Percentiles rank a stretch among this genome's conserved stretches.
Conservation (phyloP, 208 protist species). For the Porcisia deanei region DNA sequence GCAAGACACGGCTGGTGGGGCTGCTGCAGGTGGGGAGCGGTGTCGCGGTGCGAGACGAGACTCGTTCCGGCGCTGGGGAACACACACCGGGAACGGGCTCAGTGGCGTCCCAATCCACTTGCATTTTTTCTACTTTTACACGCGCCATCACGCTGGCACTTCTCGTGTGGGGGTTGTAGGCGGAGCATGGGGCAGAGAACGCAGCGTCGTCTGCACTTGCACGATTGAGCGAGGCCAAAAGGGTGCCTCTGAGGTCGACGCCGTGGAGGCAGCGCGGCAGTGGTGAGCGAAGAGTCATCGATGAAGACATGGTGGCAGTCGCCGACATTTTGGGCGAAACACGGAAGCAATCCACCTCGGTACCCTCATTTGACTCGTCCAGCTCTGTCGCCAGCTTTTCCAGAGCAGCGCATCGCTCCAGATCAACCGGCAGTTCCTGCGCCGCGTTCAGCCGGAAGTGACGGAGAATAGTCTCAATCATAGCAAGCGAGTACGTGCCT, state of each 20-base stretch:
- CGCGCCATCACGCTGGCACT: neutral
- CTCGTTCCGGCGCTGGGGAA: neutral
- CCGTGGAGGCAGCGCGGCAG: slow-evolving; percentile 17
- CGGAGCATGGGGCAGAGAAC: neutral
- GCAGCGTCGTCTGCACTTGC: neutral
- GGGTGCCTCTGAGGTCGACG: slow-evolving; percentile 17
- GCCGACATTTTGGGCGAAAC: neutral
- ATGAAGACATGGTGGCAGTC: neutral
- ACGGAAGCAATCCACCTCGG: neutral
- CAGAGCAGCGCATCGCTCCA: slow-evolving; percentile 48
- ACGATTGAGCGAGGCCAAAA: slow-evolving; percentile 9
- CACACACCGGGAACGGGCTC: neutral
- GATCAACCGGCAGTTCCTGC: slow-evolving; percentile 61
- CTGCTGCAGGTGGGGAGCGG: neutral
- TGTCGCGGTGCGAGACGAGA: neutral
- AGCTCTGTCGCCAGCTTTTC: slow-evolving; percentile 30
- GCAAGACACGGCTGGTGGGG: slow-evolving; percentile 13
- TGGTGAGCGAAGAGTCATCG: slow-evolving; percentile 4
- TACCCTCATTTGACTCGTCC: slow-evolving; percentile 17
- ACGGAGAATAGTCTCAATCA: slow-evolving; percentile 79
- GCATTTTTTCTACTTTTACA: neutral
- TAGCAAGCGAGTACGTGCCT: slow-evolving; percentile 82
- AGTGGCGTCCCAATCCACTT: slow-evolving; percentile 4
- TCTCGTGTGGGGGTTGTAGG: neutral
- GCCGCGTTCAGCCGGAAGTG: slow-evolving; percentile 69